phyloP scores from a whole-genome alignment of 1,284 basidiomycete species.

The Erythrobasidium hasegawianum region DNA sequence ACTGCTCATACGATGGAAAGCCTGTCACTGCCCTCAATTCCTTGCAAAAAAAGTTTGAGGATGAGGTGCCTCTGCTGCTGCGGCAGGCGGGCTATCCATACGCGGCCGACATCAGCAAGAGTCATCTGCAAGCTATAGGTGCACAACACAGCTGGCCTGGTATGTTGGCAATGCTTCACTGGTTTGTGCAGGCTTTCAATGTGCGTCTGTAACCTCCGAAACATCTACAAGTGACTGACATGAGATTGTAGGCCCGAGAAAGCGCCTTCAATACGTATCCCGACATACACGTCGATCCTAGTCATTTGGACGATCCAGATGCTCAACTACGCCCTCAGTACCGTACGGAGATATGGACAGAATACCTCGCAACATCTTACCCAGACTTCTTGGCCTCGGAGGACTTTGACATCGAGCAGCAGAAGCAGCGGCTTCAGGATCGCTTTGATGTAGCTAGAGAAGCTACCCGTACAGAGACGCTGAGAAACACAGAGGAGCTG shows the following conservation, averaged over 20 bases:
- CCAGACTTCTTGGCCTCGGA: slow-evolving; percentile 39
- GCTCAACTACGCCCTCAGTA: slow-evolving; percentile 30
- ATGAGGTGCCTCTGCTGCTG: slow-evolving; percentile 41
- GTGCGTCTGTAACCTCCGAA: slow-evolving; percentile 22
- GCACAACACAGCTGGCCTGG: slow-evolving; percentile 46
- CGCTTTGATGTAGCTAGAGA: slow-evolving; percentile 28
- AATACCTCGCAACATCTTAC: slow-evolving; percentile 39
- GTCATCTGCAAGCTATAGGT: slow-evolving; percentile 45
- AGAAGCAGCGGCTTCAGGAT: slow-evolving; percentile 26
- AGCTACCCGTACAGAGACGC: slow-evolving; percentile 15
- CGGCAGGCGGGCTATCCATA: slow-evolving; percentile 43
- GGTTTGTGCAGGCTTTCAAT: slow-evolving; percentile 44
- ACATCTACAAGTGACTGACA: neutral
- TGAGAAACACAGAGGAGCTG: slow-evolving; percentile 24
- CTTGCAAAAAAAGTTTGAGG: slow-evolving; percentile 42
- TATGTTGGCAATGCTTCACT: slow-evolving; percentile 47
- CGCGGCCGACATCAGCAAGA: slow-evolving; percentile 43
- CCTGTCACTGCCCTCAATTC: slow-evolving; percentile 25
- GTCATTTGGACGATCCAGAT: slow-evolving; percentile 15
- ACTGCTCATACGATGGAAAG: slow-evolving; percentile 40
- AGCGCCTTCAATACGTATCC: slow-evolving; percentile 36
- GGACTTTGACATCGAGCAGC: slow-evolving; percentile 33
- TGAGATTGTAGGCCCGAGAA: slow-evolving; percentile 15
- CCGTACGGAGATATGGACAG: slow-evolving; percentile 42
- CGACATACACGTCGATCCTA: slow-evolving; percentile 38